A percentile compares a stretch with the other conserved stretches of the same genome.
These are phyloP conservation scores for Candida chauliodis DNA, from an alignment of 805 yeast genomes.

Conservation along the genomic window DNA sequence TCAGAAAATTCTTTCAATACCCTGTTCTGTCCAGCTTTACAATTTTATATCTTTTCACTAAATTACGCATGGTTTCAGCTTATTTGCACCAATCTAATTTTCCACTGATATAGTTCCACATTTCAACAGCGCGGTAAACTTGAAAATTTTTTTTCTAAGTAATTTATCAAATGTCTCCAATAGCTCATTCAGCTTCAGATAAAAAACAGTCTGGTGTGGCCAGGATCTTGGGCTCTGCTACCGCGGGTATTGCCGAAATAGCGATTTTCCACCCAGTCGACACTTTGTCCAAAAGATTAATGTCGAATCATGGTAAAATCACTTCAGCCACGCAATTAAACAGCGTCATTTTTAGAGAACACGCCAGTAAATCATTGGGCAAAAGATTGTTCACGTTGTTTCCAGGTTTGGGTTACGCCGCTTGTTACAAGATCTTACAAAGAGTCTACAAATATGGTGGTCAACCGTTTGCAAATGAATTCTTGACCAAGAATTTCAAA, in stretches of 20 bases:
- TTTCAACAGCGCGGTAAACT: not conserved
- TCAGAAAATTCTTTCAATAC: no score
- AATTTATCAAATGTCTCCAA: slow-evolving; percentile 28
- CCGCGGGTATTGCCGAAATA: slow-evolving; percentile 96
- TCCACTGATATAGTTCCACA: no score
- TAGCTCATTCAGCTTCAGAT: slow-evolving; percentile 41
- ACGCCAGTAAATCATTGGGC: slow-evolving; percentile 67
- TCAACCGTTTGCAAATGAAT: slow-evolving; percentile 97
- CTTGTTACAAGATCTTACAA: slow-evolving; percentile 92
- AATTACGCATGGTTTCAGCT: no score
- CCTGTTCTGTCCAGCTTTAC: no score
- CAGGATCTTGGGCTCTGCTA: slow-evolving; percentile 93
- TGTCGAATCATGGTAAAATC: slow-evolving; percentile 76
- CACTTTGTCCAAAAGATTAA: slow-evolving; percentile 92
- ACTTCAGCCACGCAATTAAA: slow-evolving; percentile 66
- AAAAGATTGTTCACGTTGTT: slow-evolving; percentile 78
- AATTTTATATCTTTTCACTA: no score
- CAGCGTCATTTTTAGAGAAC: slow-evolving; percentile 79
- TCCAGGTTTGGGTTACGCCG: slow-evolving; percentile 98
- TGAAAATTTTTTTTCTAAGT: not conserved
- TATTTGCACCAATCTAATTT: no score
- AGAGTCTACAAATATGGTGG: slow-evolving; percentile 99
- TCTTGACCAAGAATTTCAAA: slow-evolving; percentile 70
- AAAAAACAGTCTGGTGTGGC: slow-evolving; percentile 87
- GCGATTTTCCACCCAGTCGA: slow-evolving; percentile 98